Evolutionary conservation across 176 grass and related monocot genomes (phyloP), one percentile per base, ranked within the genome.

Genomic region (Miscanthus lutarioriparius): DNA sequence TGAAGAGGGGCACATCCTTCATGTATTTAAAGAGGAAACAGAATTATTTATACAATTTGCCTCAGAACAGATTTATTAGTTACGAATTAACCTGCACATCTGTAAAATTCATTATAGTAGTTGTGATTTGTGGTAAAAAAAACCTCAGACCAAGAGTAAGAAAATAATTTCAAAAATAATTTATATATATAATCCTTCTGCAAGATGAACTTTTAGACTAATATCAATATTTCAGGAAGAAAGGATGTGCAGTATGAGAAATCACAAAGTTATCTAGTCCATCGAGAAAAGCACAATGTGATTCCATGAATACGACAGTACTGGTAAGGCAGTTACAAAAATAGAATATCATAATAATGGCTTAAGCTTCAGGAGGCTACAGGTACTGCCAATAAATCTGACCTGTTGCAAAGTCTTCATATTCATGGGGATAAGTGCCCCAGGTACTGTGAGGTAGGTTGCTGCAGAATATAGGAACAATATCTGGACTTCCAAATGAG

Each of bases 391-490:
- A 76, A n/a, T 64, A 74, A 71, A 88, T 65, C 87, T 49, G 85
- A 94, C 95, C 95, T 65, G 92, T 93, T 47, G 95, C 91, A 72
- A 93, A 98, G 80, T 98, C 95, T 84, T 98, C 91, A 14, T 84
- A 98, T 69, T 98, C 91, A 83, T 91, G 95, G 30, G 91, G 91
- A 79, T 98, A 95, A 32, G 87, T 87, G 27, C 38, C 89, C 95
- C 95, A 97, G 30, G 95, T 97, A 75, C 91, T 90, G 66, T 93
- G 92, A 81, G 89, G 79, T 74, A 97, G 15, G 64, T 51, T 91
- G 82, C 90, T 89, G 64, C 95, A 98, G 85, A 98, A 98, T 88
- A 95, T 95, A 67, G 95, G 91, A 89, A 98, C 91, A 74, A 98
- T 98, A 72, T 98, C 92, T 66, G 92, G 95, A 87, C 95, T 98